Base-by-base conservation (phyloP, 345 rosid species). In the Gossypium raimondii region DNA sequence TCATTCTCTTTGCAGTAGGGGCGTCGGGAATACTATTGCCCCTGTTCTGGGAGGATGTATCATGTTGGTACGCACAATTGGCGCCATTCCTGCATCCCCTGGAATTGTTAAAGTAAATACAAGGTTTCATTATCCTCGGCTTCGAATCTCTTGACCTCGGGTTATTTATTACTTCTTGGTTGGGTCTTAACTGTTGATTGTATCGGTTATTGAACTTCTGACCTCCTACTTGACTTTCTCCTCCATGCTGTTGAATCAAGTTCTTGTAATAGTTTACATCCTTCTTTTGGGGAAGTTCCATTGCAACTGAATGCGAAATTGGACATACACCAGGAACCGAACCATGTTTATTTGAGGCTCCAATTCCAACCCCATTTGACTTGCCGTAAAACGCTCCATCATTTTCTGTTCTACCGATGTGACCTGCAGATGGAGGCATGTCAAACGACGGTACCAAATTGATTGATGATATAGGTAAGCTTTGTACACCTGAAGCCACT, bases 231-330 rank as follows among this genome's bases (percentile, higher is more conserved):
- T 85, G 93, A 80, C 93, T 88, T 66, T 96, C 99, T 18, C 86
- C 99, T 53, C 99, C 99, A 78, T 95, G 99, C 66, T 92, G 97
- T 87, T 95, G 98, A 80, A 95, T 93, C 89, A 95, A 79, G 89
- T 83, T 93, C 84, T 95, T 95, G 74, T 90, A 95, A 78, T 95
- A 95, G 80, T 82, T 91, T 66, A 90, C 48, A 72, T 93, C 97
- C 78, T 87, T 93, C 5, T 89, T 79, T 25, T 81, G 90, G 18
- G 91, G 75, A 60, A 74, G 77, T 50, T 85, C 88, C 4, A 67
- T 78, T 59, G 87, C 73, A n/a, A 86, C 75, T 0, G 81, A 80
- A 13, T 84, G 74, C 20, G 85, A 69, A 53, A 79, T 78, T 41
- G 87, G 82, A 67, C 78, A 71, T 20, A 78, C 72, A 41, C 77